Base-by-base conservation (phyloP, 768 basidiomycete species). In the Amanita molliuscula region DNA sequence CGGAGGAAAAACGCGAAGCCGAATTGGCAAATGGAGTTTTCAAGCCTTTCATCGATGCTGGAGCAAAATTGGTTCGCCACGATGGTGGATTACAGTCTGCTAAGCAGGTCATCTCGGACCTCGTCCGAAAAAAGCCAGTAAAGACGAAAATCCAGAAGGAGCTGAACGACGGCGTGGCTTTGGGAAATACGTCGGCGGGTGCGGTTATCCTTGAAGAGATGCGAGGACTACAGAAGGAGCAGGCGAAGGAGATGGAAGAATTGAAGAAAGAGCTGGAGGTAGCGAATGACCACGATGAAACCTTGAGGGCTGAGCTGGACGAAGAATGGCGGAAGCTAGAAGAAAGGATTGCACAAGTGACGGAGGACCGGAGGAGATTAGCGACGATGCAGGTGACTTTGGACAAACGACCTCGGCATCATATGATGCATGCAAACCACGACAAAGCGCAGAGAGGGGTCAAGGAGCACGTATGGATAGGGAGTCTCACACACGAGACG, bases 1-100 rank as follows among this genome's bases (percentile, higher is more conserved):
- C 62, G 51, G 16, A n/a, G n/a, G 16, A 11, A 35, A 3, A 35
- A 2, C 67, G 73, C 8, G 71, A 76, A 54, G 48, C 42, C 0
- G 69, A 70, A 51, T 65, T 74, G 16, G 35, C 47, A 13, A 38
- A 45, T 2, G 48, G 31, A 55, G 64, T 62, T 41, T 73, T 71
- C 54, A 70, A 71, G 53, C 63, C 69, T 20, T 66, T 66, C 23
- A 59, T 75, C 29, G 66, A 71, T n/a, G n/a, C n/a, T n/a, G n/a
- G n/a, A n/a, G n/a, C n/a, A n/a, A n/a, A n/a, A n/a, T n/a, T n/a
- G n/a, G 55, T 65, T 8, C 70, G 73, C 20, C 69, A 73, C 47
- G 55, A 57, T 29, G 65, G 64, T 29, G 63, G 62, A 2, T 55
- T 60, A 31, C 38, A 57, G 3, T 65, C 66, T 9, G 61, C 72